A percentile compares a stretch with the other conserved stretches of the same genome.
Evolutionary conservation across 768 basidiomycete genomes (phyloP).

Genomic region (Pleurotus cornucopiae): DNA sequence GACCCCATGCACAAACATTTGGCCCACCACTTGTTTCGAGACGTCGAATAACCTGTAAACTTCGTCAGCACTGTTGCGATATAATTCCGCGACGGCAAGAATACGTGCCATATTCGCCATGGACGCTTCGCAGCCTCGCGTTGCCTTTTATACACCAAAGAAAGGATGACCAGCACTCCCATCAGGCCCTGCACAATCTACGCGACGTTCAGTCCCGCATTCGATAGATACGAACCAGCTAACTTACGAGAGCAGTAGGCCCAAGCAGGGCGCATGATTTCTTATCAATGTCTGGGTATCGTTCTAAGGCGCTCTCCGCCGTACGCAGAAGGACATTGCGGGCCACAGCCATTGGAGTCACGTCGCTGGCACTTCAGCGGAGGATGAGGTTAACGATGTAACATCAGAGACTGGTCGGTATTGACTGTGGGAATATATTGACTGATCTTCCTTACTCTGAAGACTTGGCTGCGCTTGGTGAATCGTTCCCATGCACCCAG

Average conservation of each 20-base stretch:
- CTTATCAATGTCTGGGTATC: conserved; percentile 39
- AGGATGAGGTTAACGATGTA: too few species aligned
- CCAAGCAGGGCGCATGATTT: conserved; percentile 50
- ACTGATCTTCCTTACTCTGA: too few species aligned
- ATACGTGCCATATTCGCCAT: conserved; percentile 85
- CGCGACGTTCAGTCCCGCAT: conserved; percentile 19
- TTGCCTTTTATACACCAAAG: conserved; percentile 85
- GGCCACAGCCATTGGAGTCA: too few species aligned
- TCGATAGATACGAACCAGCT: not conserved
- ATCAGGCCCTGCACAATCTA: conserved; percentile 82
- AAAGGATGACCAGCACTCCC: conserved; percentile 87
- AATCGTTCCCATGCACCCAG: too few species aligned
- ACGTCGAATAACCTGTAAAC: conserved; percentile 80
- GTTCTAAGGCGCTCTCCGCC: conserved; percentile 11
- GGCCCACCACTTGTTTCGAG: conserved; percentile 86
- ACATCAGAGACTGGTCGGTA: too few species aligned
- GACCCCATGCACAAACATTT: conserved; percentile 73
- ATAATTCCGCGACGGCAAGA: not conserved
- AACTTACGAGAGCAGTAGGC: conserved; percentile 43
- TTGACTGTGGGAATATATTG: too few species aligned
- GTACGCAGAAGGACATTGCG: too few species aligned
- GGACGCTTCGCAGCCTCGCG: conserved; percentile 80
- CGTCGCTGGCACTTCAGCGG: too few species aligned
- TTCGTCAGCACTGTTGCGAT: conserved; percentile 1
- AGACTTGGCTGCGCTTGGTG: too few species aligned